A percentile compares a stretch with the other conserved stretches of the same genome.
These are phyloP conservation scores for Eimeria falciformis DNA, from an alignment of 169 alveolate species.

Conservation along the genomic window DNA sequence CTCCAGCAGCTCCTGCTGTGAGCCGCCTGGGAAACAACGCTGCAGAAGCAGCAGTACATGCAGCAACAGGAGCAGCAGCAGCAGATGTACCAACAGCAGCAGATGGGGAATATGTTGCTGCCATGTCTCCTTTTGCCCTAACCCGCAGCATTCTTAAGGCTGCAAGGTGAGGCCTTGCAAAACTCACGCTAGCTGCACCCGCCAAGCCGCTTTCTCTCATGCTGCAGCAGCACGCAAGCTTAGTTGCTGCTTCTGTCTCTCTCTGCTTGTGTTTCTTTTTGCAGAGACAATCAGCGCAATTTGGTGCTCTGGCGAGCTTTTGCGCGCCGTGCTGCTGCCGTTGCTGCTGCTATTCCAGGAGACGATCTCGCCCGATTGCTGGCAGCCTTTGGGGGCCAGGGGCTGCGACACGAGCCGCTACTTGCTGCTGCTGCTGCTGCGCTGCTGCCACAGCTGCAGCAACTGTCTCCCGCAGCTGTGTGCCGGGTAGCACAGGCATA, in stretches of 20 bases:
- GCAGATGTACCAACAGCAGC: slow-evolving; percentile 1
- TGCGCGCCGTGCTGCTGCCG: slow-evolving; percentile 17
- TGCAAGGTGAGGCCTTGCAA: neutral
- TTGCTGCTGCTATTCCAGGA: slow-evolving; percentile 1
- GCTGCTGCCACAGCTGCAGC: slow-evolving; percentile 33
- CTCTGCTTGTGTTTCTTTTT: neutral
- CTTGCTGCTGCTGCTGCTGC: slow-evolving; percentile 21
- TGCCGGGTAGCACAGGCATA: slow-evolving; percentile 17
- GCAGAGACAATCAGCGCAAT: neutral
- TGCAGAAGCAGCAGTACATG: neutral
- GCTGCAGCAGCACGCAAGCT: neutral
- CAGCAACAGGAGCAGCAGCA: slow-evolving; percentile 11
- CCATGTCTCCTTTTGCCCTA: slow-evolving; percentile 7
- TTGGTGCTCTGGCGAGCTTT: neutral
- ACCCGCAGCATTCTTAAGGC: slow-evolving; percentile 5
- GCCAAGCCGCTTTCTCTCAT: neutral
- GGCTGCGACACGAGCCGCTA: neutral
- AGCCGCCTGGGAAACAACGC: neutral
- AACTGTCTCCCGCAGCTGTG: slow-evolving; percentile 12
- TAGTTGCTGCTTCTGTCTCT: neutral
- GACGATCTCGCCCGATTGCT: neutral
- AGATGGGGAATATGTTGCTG: neutral
- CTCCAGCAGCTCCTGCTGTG: neutral
- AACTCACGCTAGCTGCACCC: neutral
- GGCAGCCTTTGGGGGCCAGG: slow-evolving; percentile 3